Conservation (phyloP, 345 rosid genomes). For the Citrus unshiu region DNA sequence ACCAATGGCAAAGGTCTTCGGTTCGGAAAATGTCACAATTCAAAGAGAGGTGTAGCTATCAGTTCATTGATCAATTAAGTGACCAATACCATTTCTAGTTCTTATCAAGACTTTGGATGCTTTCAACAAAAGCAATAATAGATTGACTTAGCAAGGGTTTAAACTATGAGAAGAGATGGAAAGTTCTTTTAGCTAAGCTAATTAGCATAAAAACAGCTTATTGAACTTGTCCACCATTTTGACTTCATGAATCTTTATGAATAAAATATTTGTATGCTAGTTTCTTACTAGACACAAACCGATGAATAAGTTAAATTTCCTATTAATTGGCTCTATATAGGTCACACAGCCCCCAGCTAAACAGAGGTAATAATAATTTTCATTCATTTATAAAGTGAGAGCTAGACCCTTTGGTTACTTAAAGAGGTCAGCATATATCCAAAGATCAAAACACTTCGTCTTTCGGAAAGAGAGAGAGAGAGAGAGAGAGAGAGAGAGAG, state of each 20-base stretch:
- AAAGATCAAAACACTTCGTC: conserved; percentile 14
- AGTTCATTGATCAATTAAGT: conserved; percentile 2
- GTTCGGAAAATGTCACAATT: conserved; percentile 52
- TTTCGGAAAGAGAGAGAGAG: conserved; percentile 14
- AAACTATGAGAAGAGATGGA: conserved; percentile 11
- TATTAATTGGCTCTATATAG: conserved; percentile 20
- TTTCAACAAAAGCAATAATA: conserved; percentile 3
- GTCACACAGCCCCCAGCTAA: background rate
- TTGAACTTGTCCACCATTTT: conserved; percentile 33
- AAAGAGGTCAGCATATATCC: conserved; percentile 16
- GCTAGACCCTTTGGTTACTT: conserved; percentile 15
- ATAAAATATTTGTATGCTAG: background rate
- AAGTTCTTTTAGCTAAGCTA: conserved; percentile 24
- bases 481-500: conserved; percentile 18
- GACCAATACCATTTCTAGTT: background rate
- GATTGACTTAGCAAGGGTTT: background rate
- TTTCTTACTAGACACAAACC: background rate
- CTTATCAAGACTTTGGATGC: conserved; percentile 36
- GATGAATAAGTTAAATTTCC: background rate
- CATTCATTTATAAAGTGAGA: conserved; percentile 14
- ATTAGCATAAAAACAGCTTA: conserved; percentile 22
- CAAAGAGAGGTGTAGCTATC: conserved; percentile 21
- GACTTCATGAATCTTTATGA: conserved; percentile 23
- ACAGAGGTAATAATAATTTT: too few species aligned
- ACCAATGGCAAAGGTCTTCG: conserved; percentile 27